Conservation (phyloP, 768 basidiomycete species). For the Trametes sanguinea region DNA sequence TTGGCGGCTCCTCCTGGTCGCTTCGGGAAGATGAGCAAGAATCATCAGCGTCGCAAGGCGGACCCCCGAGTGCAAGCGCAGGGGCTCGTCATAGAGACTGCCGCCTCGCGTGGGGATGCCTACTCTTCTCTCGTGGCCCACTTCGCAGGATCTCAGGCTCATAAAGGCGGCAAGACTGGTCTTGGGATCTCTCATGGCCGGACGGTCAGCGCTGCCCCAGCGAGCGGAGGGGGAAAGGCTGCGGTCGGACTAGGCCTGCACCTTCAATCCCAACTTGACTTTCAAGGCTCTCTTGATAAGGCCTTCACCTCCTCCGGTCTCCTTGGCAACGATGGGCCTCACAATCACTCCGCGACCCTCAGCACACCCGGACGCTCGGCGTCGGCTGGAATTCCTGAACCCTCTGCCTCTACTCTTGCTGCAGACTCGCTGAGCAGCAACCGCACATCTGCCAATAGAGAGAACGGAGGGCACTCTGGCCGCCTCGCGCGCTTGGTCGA, state of each 20-base stretch:
- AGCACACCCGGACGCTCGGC: neutral
- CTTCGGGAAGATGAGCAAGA: neutral
- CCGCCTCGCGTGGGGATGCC: too few relatives aligned
- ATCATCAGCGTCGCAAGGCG: neutral
- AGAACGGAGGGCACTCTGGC: too few relatives aligned
- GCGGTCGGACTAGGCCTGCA: slow-evolving; percentile 7
- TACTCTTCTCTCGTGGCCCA: too few relatives aligned
- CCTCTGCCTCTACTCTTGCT: neutral
- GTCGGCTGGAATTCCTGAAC: neutral
- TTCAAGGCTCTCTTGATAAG: slow-evolving; percentile 1
- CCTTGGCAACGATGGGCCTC: neutral
- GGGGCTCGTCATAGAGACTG: too few relatives aligned
- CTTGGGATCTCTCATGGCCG: neutral
- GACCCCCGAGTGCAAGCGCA: neutral
- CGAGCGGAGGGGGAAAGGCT: neutral
- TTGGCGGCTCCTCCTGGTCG: neutral
- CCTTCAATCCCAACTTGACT: neutral
- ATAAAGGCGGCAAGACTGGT: neutral
- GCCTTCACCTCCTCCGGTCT: neutral
- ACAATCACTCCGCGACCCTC: neutral
- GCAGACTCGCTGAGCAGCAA: neutral
- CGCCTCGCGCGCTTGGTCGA: slow-evolving; percentile 1
- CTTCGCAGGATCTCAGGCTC: neutral
- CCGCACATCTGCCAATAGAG: too few relatives aligned
- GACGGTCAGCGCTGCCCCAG: neutral